Conservation (phyloP, 2,329 filamentous ascomycete genomes). For the Aspergillus japonicus region DNA sequence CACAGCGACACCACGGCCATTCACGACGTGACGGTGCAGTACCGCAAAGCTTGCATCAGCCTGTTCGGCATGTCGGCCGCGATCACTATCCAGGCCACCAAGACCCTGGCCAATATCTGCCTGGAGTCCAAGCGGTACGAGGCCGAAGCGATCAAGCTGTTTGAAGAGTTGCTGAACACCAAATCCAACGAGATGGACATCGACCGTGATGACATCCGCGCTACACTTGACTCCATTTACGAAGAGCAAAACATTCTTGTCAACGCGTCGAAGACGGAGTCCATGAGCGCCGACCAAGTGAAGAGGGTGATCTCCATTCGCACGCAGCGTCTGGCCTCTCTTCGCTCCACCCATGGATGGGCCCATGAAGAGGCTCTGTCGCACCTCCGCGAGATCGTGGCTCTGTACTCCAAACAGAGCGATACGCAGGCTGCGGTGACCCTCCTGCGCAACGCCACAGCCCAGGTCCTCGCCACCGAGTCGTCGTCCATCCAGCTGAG, state of each 20-base stretch:
- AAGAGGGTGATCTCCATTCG: constrained; percentile 30
- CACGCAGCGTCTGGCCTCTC: constrained; percentile 27
- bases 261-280: constrained; percentile 16
- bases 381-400: constrained; percentile 37
- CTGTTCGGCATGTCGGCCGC: constrained; percentile 35
- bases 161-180: constrained; percentile 35
- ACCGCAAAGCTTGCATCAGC: constrained; percentile 34
- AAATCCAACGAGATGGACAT: constrained; percentile 27
- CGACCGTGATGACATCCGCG: constrained; percentile 35
- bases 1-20: constrained; percentile 32
- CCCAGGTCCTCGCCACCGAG: constrained; percentile 34
- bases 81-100: constrained; percentile 38
- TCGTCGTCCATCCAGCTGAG: constrained; percentile 30
- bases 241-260: constrained; percentile 33
- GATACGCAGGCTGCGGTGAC: constrained; percentile 29
- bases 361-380: constrained; percentile 40
- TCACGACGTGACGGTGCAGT: constrained; percentile 36
- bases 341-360: constrained; percentile 37
- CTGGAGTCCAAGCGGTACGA: constrained; percentile 38
- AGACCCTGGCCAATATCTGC: constrained; percentile 38
- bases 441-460: constrained; percentile 34
- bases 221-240: constrained; percentile 36
- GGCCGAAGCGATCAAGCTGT: constrained; percentile 34
- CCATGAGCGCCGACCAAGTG: constrained; percentile 27
- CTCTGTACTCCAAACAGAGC: constrained; percentile 33